Evolutionary conservation across 1,284 basidiomycete genomes (phyloP).

Genomic region (Prillingera fragicola): DNA sequence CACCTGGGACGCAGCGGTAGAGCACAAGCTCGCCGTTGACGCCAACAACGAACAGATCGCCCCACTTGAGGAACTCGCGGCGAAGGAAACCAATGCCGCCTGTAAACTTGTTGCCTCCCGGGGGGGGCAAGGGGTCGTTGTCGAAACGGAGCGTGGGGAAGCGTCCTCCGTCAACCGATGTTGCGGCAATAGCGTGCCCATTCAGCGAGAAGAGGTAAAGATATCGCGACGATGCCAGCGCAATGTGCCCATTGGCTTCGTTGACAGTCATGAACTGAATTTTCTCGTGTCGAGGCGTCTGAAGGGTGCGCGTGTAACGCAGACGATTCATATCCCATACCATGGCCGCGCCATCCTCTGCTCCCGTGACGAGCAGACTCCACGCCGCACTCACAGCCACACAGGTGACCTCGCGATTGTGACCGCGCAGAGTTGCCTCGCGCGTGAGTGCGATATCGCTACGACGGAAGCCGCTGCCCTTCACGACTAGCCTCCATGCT

Average conservation of each 20-base stretch:
- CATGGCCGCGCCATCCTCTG: slow-evolving; percentile 74
- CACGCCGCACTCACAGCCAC: slow-evolving; percentile 72
- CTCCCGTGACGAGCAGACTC: slow-evolving; percentile 79
- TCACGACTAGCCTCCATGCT: slow-evolving; percentile 60
- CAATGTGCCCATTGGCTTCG: slow-evolving; percentile 62
- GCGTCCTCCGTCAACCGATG: slow-evolving; percentile 20
- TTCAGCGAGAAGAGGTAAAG: slow-evolving; percentile 47
- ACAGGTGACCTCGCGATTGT: slow-evolving; percentile 62
- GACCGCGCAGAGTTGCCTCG: slow-evolving; percentile 70
- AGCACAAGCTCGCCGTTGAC: slow-evolving; percentile 32
- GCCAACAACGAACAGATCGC: slow-evolving; percentile 40
- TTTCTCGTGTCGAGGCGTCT: slow-evolving; percentile 56
- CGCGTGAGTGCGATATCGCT: slow-evolving; percentile 50
- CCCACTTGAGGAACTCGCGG: slow-evolving; percentile 40
- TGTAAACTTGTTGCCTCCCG: slow-evolving; percentile 30
- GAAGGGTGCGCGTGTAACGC: slow-evolving; percentile 67
- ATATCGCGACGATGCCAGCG: slow-evolving; percentile 32
- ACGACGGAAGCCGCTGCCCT: slow-evolving; percentile 24
- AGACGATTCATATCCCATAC: slow-evolving; percentile 88
- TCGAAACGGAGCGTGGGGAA: slow-evolving; percentile 15
- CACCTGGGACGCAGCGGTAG: slow-evolving; percentile 34
- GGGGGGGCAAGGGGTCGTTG: background rate
- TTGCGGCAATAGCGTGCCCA: slow-evolving; percentile 43
- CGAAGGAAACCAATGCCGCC: slow-evolving; percentile 44
- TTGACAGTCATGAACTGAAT: slow-evolving; percentile 72